A percentile compares a stretch with the other conserved stretches of the same genome.
These are phyloP conservation scores for Suillus paluster DNA, from an alignment of 768 basidiomycete species.

Conservation along the genomic window DNA sequence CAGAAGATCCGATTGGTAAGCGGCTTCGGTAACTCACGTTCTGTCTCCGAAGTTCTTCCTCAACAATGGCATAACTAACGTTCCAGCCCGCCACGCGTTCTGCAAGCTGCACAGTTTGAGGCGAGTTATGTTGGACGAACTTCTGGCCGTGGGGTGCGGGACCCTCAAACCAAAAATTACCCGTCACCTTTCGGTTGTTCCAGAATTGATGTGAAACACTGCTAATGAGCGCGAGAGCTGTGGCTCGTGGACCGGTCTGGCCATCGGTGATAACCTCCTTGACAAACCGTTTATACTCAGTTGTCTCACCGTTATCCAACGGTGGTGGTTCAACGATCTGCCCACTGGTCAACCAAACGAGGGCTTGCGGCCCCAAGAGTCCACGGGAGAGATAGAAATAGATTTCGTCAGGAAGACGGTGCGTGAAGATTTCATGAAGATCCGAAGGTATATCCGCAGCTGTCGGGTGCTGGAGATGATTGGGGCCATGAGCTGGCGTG, in stretches of 20 bases:
- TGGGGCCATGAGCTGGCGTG: slow-evolving; percentile 53
- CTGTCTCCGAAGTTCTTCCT: slow-evolving; percentile 94
- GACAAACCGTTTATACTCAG: slow-evolving; percentile 91
- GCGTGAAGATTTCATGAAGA: slow-evolving; percentile 93
- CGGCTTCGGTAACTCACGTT: slow-evolving; percentile 65
- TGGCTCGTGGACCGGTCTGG: slow-evolving; percentile 90
- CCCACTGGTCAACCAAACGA: slow-evolving; percentile 94
- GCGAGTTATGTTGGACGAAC: slow-evolving; percentile 69
- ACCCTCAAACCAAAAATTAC: slow-evolving; percentile 78
- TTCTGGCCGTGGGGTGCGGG: slow-evolving; percentile 54
- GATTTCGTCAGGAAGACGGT: slow-evolving; percentile 93
- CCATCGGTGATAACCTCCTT: slow-evolving; percentile 97
- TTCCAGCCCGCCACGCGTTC: slow-evolving; percentile 91
- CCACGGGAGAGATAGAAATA: slow-evolving; percentile 97
- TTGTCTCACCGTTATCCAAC: slow-evolving; percentile 93
- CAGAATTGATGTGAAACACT: slow-evolving; percentile 82
- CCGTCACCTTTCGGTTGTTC: slow-evolving; percentile 73
- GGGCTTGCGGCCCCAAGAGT: slow-evolving; percentile 82
- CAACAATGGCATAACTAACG: slow-evolving; percentile 81
- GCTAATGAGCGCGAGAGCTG: slow-evolving; percentile 85
- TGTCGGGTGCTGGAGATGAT: slow-evolving; percentile 70
- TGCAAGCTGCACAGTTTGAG: slow-evolving; percentile 82
- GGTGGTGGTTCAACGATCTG: slow-evolving; percentile 86
- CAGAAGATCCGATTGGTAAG: slow-evolving; percentile 29
- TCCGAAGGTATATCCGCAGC: slow-evolving; percentile 89